Evolutionary conservation across 371 early-diverging fungal genomes (phyloP).

Genomic region (Lichtheimia ramosa): DNA sequence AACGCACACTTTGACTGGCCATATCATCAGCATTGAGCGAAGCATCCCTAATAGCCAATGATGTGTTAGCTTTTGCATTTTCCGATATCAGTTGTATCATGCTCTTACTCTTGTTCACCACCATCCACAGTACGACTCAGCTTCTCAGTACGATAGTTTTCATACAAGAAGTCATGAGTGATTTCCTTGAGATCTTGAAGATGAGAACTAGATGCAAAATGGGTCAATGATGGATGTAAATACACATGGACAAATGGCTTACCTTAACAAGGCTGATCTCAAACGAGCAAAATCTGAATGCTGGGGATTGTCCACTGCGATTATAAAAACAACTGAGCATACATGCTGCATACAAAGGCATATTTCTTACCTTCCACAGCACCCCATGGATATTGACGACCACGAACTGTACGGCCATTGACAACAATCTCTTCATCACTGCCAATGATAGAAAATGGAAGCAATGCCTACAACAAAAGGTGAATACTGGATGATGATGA

Average conservation of each 20-base stretch:
- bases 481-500: neutral
- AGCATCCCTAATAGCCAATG: slow-evolving; percentile 25
- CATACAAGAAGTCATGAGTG: slow-evolving; percentile 85
- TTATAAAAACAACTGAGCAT: neutral
- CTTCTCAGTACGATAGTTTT: slow-evolving; percentile 91
- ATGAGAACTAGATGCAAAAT: slow-evolving; percentile 68
- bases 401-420: slow-evolving; percentile 80
- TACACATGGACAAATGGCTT: slow-evolving; percentile 2
- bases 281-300: slow-evolving; percentile 98
- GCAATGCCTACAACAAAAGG: slow-evolving; percentile 56
- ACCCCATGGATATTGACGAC: slow-evolving; percentile 99
- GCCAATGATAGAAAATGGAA: slow-evolving; percentile 97
- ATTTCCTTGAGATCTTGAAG: slow-evolving; percentile 91
- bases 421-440: slow-evolving; percentile 89
- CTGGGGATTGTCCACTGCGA: slow-evolving; percentile 74
- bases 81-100: neutral
- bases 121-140: slow-evolving; percentile 70
- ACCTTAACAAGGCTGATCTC: slow-evolving; percentile 85
- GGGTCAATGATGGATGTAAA: neutral
- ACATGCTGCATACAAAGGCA: neutral
- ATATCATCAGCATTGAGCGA: slow-evolving; percentile 54
- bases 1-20: slow-evolving; percentile 47
- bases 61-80: neutral
- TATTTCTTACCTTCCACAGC: slow-evolving; percentile 74
- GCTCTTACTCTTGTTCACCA: slow-evolving; percentile 52